Evolutionary conservation across 768 basidiomycete genomes (phyloP).

Genomic region (Auricularia sp.): DNA sequence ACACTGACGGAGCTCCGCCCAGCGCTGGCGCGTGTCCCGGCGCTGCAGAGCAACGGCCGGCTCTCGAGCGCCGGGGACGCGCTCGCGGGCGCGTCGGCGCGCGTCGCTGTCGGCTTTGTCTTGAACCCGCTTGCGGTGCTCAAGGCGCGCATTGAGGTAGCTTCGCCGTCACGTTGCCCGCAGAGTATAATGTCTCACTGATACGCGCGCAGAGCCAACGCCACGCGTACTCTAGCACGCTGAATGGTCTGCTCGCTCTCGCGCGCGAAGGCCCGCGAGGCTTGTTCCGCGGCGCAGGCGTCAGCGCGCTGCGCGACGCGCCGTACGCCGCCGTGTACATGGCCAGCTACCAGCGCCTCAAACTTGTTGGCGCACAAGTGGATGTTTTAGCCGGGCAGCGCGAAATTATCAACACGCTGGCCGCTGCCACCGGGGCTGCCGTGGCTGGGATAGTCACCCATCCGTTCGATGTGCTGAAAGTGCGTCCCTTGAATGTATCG

Average conservation of each 20-base stretch:
- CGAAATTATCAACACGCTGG: slow-evolving; percentile 45
- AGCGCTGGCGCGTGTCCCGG: slow-evolving; percentile 52
- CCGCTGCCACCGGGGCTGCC: slow-evolving; percentile 73
- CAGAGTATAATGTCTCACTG: not conserved
- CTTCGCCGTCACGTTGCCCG: slow-evolving; percentile 13
- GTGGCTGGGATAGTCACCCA: slow-evolving; percentile 80
- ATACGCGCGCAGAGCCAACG: slow-evolving; percentile 47
- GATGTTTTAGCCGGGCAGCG: slow-evolving; percentile 11
- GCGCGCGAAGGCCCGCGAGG: slow-evolving; percentile 66
- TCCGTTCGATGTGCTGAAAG: slow-evolving; percentile 93
- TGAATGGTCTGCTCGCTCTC: slow-evolving; percentile 48
- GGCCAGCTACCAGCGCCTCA: slow-evolving; percentile 79
- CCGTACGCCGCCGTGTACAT: slow-evolving; percentile 90
- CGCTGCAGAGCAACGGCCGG: slow-evolving; percentile 39
- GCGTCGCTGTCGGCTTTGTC: slow-evolving; percentile 71
- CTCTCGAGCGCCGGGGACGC: slow-evolving; percentile 75
- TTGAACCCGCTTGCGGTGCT: slow-evolving; percentile 86
- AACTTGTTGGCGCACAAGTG: slow-evolving; percentile 50
- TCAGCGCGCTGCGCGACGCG: slow-evolving; percentile 86
- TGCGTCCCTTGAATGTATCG: slow-evolving; percentile 17
- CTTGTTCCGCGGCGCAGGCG: slow-evolving; percentile 74
- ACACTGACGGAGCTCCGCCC: slow-evolving; percentile 73
- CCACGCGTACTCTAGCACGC: slow-evolving; percentile 56
- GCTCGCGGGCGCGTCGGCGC: slow-evolving; percentile 71
- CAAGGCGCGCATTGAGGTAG: slow-evolving; percentile 85